A percentile compares a stretch with the other conserved stretches of the same genome.
Evolutionary conservation across 2,329 filamentous ascomycete genomes (phyloP).

Genomic region (Botryosphaeria dothidea): DNA sequence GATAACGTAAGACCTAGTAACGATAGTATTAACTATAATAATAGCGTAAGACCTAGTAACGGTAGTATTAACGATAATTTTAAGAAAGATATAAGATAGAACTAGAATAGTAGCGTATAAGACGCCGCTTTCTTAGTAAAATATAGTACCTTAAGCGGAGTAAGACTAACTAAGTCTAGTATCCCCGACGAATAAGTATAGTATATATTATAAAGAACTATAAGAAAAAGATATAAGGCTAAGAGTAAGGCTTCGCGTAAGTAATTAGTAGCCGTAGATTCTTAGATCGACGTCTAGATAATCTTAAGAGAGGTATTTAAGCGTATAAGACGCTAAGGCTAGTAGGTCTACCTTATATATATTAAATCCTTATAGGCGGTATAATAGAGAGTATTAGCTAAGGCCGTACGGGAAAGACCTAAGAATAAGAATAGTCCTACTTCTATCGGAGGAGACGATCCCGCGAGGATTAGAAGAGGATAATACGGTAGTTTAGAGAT

Average conservation of each 20-base stretch:
- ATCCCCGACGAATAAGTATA: neutral
- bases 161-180: neutral
- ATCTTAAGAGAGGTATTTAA: neutral
- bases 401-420: neutral
- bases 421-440: neutral
- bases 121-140: neutral
- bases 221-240: neutral
- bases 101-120: neutral
- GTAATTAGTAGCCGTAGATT: neutral
- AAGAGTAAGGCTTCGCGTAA: neutral
- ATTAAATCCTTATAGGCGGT: neutral
- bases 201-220: neutral
- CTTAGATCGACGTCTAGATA: neutral
- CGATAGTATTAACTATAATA: too few species aligned
- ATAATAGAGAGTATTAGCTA: neutral
- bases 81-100: too few species aligned
- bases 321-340: neutral
- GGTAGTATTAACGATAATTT: too few species aligned
- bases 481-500: neutral
- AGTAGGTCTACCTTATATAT: neutral
- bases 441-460: neutral
- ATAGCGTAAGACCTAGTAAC: too few species aligned
- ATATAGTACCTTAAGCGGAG: neutral
- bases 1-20: neutral
- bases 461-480: neutral